Percentiles rank a stretch among this genome's conserved stretches.
Evolutionary conservation across 176 grass and related monocot genomes (phyloP).

Genomic region (Coix lacrymajobi): DNA sequence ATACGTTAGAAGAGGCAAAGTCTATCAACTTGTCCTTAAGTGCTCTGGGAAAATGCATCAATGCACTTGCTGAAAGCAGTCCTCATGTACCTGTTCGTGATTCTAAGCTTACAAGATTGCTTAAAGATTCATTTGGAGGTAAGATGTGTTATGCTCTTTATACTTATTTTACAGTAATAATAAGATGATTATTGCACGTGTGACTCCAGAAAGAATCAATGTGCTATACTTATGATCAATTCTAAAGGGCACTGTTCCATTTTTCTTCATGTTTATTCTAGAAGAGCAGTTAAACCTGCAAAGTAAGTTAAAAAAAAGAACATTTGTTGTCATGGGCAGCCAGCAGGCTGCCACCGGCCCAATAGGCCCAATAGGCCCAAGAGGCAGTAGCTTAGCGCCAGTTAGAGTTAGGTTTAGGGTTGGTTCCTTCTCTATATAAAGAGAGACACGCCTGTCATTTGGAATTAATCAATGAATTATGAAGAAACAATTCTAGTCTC

Average conservation of each 20-base stretch:
- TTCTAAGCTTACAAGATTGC: constrained; percentile 98
- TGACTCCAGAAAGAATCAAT: background rate
- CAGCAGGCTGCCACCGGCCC: too few species aligned
- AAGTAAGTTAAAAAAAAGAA: background rate
- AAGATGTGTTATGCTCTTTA: constrained; percentile 3
- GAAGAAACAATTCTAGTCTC: too few species aligned
- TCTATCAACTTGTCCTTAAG: constrained; percentile 98
- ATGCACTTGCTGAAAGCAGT: constrained; percentile 97
- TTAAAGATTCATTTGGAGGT: constrained; percentile 99
- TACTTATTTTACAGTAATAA: background rate
- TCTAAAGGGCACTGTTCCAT: background rate
- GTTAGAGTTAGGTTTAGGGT: too few species aligned
- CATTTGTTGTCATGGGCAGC: too few species aligned
- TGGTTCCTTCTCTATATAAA: too few species aligned
- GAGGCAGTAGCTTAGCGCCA: too few species aligned
- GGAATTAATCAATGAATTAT: too few species aligned
- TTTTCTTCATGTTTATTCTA: background rate
- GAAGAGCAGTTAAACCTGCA: background rate
- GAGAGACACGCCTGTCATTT: too few species aligned
- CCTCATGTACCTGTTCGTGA: constrained; percentile 94
- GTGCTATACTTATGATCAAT: background rate
- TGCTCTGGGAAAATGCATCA: constrained; percentile 96
- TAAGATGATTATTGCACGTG: background rate
- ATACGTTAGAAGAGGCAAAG: constrained; percentile 98
- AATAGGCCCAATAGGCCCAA: too few species aligned